Evolutionary conservation across 176 grass and related monocot species (phyloP).

Genomic region (Oryza meridionalis): DNA sequence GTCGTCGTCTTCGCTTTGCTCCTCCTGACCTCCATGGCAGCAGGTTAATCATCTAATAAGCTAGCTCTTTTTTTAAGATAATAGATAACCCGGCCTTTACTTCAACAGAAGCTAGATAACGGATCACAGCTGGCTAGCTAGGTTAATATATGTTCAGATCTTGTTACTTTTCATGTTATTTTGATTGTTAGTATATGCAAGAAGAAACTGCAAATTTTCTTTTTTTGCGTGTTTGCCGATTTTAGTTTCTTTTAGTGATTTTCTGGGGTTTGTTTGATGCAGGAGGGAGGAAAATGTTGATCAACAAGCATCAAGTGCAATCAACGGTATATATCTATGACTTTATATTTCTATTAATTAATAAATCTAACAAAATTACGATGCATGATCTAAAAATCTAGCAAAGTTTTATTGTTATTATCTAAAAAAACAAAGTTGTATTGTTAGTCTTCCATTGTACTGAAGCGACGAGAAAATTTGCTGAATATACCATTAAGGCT

Average conservation of each 20-base stretch:
- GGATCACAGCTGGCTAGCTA: background rate
- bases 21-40: constrained; percentile 52
- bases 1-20: constrained; percentile 42
- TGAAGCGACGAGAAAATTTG: background rate
- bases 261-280: constrained; percentile 9
- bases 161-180: background rate
- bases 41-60: background rate
- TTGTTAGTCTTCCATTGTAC: background rate
- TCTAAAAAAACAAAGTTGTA: too few species aligned
- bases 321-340: constrained; percentile 46
- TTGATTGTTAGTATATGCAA: background rate
- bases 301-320: constrained; percentile 26
- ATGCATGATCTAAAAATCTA: background rate
- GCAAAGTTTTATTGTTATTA: background rate
- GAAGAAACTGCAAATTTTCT: background rate
- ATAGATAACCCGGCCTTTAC: too few species aligned
- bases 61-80: background rate
- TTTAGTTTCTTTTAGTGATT: constrained; percentile 36
- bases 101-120: too few species aligned
- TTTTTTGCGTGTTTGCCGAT: background rate
- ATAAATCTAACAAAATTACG: background rate
- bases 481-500: background rate
- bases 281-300: constrained; percentile 40
- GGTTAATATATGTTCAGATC: background rate
- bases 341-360: background rate